Evolutionary conservation across 140 eudicot genomes (phyloP), one percentile per base, ranked within the genome.

Genomic region (Bidens hawaiensis): DNA sequence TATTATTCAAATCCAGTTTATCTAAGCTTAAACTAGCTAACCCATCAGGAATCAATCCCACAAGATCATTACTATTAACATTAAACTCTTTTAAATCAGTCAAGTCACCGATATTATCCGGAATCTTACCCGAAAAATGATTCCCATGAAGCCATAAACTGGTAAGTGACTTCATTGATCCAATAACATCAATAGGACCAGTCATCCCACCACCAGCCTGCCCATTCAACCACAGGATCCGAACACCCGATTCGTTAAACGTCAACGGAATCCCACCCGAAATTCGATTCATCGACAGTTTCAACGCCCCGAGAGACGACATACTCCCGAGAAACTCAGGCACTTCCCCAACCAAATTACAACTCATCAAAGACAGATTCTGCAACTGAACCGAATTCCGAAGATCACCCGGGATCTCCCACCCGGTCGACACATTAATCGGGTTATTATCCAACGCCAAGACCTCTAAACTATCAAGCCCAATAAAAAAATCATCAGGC

Each of bases 121-220:
- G 99, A 23, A 94, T 94, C 65, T 72, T 78, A 62, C 99, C 99
- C 22, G 90, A 83, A 75, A 94, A 94, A 48, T 77, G 81, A 69
- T 94, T 94, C 67, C 99, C 99, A 62, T 94, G 99, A 41, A 94
- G 93, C 97, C 97, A 94, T 16, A 88, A 64, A 72, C 90, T 85
- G 13, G 86, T 70, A 51, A 94, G 81, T 21, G 97, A 94, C 2
- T 15, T 71, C 95, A 94, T 94, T 1, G 74, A 69, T 15, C 78
- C 75, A 55, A 88, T 64, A 3, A 94, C 76, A 77, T 88, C 97
- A 67, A 88, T 77, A 3, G 83, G 59, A 26, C 99, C 99, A 0
- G 60, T 78, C 97, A 94, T 80, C 3, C 85, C 83, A 8, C 30
- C 75, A 19, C 82, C 86, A 63, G 75, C 24, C 54, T 93, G 99